These are phyloP conservation scores for Linderina pennispora DNA, from an alignment of 192 early-diverging fungal species.

Conservation along the genomic window DNA sequence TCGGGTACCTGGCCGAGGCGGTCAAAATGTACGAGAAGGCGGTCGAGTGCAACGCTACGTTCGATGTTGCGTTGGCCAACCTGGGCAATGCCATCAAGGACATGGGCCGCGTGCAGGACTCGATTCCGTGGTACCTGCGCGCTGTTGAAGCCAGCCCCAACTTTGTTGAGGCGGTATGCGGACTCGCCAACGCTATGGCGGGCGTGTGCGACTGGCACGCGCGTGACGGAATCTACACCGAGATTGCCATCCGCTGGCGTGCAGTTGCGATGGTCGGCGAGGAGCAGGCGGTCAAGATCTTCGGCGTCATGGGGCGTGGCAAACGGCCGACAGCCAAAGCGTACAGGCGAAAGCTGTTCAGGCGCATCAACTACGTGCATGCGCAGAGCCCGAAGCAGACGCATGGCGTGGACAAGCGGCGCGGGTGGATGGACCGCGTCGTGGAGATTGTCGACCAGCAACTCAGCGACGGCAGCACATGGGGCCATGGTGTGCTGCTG, in stretches of 20 bases:
- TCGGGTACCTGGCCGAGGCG: constrained; percentile 77
- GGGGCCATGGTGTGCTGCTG: constrained; percentile 53
- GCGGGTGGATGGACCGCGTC: constrained; percentile 71
- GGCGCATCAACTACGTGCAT: constrained; percentile 8
- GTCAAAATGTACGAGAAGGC: constrained; percentile 86
- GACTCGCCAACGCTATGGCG: constrained; percentile 78
- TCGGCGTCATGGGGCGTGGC: constrained; percentile 30
- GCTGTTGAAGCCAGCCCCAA: constrained; percentile 80
- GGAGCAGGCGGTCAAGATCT: constrained; percentile 32
- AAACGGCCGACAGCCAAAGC: constrained; percentile 22
- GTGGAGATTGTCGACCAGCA: constrained; percentile 75
- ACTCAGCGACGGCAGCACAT: constrained; percentile 56
- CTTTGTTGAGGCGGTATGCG: constrained; percentile 90
- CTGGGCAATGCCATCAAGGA: constrained; percentile 92
- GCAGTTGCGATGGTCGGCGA: constrained; percentile 14
- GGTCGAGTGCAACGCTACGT: constrained; percentile 76
- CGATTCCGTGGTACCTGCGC: constrained; percentile 76
- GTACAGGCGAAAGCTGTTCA: constrained; percentile 16
- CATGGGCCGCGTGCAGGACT: constrained; percentile 83
- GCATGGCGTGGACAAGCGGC: constrained; percentile 12
- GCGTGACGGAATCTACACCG: constrained; percentile 56
- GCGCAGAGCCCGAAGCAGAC: constrained; percentile 5
- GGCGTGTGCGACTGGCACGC: constrained; percentile 89
- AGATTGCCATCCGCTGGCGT: constrained; percentile 22
- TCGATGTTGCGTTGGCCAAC: constrained; percentile 90